phyloP scores from a whole-genome alignment of 768 basidiomycete species.

The Macrolepiota albuminosa region DNA sequence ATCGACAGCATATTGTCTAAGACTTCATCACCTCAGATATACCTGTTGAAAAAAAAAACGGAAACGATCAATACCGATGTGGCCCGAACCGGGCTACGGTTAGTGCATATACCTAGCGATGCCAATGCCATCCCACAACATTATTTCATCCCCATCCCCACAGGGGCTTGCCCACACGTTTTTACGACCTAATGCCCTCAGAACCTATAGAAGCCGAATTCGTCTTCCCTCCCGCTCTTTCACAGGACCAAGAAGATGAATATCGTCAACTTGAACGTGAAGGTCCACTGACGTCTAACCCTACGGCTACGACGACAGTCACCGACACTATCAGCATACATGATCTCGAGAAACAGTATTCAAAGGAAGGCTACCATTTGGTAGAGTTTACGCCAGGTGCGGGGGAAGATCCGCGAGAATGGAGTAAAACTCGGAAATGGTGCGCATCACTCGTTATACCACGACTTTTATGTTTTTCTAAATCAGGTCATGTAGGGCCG shows the following conservation, averaged over 20 bases:
- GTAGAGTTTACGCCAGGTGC: conserved; percentile 7
- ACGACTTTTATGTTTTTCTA: neutral
- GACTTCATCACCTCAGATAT: too few species aligned
- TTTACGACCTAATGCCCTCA: conserved; percentile 3
- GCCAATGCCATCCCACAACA: neutral
- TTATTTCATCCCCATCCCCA: neutral
- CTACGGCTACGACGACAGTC: neutral
- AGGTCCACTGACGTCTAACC: conserved; percentile 4
- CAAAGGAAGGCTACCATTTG: conserved; percentile 2
- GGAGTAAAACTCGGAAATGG: conserved; percentile 4
- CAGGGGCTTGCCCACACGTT: neutral
- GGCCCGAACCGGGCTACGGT: neutral
- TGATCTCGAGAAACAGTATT: conserved; percentile 9
- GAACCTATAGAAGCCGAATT: conserved; percentile 12
- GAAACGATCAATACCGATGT: conserved; percentile 4
- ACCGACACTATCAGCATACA: conserved; percentile 5
- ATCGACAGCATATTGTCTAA: neutral
- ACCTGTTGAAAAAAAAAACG: neutral
- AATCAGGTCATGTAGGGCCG: neutral
- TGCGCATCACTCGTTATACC: neutral
- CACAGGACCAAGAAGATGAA: conserved; percentile 8
- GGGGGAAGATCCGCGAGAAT: conserved; percentile 12
- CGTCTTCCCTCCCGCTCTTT: conserved; percentile 7
- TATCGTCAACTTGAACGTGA: conserved; percentile 8
- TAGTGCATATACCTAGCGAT: neutral